Percentiles rank a stretch among this genome's conserved stretches.
Evolutionary conservation across 2,329 filamentous ascomycete species (phyloP).

Genomic region (Didymella segeticola): DNA sequence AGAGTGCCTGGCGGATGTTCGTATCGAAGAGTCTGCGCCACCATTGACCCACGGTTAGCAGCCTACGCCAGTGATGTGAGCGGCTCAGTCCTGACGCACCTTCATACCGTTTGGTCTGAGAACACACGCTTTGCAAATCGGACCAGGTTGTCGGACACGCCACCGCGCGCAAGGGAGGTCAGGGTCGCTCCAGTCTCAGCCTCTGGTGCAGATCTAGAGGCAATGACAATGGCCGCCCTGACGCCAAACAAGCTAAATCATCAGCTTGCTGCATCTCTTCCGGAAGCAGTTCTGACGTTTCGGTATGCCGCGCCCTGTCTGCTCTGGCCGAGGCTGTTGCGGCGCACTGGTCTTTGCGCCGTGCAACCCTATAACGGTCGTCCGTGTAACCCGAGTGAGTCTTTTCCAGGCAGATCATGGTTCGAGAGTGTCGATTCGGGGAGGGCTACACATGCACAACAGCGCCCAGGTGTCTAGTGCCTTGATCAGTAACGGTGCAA

Average conservation of each 20-base stretch:
- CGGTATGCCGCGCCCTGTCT: constrained; percentile 18
- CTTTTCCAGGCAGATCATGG: constrained; percentile 8
- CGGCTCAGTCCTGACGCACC: constrained; percentile 20
- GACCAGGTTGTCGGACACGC: constrained; percentile 32
- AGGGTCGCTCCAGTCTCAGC: constrained; percentile 8
- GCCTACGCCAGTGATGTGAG: constrained; percentile 9
- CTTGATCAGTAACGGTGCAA: constrained; percentile 13
- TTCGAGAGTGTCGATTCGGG: constrained; percentile 7
- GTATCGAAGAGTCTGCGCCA: not conserved
- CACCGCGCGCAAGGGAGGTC: constrained; percentile 29
- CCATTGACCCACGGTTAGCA: constrained; percentile 4
- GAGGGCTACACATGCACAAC: constrained; percentile 15
- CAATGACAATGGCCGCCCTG: constrained; percentile 8
- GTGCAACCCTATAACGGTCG: constrained; percentile 24
- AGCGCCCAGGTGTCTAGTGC: constrained; percentile 11
- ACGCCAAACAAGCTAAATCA: constrained; percentile 16
- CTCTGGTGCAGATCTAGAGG: constrained; percentile 12
- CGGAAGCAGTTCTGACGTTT: constrained; percentile 26
- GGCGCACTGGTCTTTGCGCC: constrained; percentile 11
- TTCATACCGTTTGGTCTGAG: constrained; percentile 23
- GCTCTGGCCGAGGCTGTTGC: constrained; percentile 20
- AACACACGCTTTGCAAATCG: constrained; percentile 25
- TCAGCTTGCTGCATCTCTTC: constrained; percentile 26
- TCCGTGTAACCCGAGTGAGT: constrained; percentile 16
- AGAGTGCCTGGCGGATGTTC: not conserved